Evolutionary conservation across 108 stramenopile genomes (phyloP).

Genomic region (Ochromonas danica): DNA sequence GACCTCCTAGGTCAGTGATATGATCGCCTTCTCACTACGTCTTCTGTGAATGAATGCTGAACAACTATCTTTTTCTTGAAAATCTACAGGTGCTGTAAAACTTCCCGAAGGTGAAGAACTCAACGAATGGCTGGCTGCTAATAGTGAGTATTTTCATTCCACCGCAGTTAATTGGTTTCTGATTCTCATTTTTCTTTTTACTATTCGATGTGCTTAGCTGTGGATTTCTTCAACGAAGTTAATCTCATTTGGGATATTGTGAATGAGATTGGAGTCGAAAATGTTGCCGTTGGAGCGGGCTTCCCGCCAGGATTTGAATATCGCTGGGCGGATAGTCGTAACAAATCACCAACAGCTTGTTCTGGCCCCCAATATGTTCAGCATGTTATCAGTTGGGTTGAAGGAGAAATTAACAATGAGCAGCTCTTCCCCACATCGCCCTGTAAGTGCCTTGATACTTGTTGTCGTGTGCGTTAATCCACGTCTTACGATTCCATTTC

Average conservation of each 20-base stretch:
- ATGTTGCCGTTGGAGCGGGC: constrained; percentile 11
- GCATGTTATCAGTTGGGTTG: constrained; percentile 62
- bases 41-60: too few species aligned
- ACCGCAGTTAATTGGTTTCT: not conserved
- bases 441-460: not conserved
- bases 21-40: too few species aligned
- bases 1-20: not conserved
- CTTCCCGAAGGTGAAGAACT: constrained; percentile 43
- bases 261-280: constrained; percentile 28
- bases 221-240: constrained; percentile 66
- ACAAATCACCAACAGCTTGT: not conserved
- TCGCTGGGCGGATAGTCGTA: constrained; percentile 40
- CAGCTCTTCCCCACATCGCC: constrained; percentile 27
- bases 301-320: constrained; percentile 47
- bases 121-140: constrained; percentile 64
- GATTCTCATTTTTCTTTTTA: not conserved
- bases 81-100: constrained; percentile 33
- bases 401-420: constrained; percentile 61
- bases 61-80: too few species aligned
- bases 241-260: constrained; percentile 57
- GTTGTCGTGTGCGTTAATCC: constrained; percentile 8
- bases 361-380: constrained; percentile 51
- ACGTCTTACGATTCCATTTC: constrained; percentile 28
- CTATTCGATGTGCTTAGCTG: constrained; percentile 40
- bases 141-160: constrained; percentile 48